Percentiles rank a stretch among this genome's conserved stretches.
Conservation (phyloP, 2,329 filamentous ascomycete species). For the Fusarium torulosum region DNA sequence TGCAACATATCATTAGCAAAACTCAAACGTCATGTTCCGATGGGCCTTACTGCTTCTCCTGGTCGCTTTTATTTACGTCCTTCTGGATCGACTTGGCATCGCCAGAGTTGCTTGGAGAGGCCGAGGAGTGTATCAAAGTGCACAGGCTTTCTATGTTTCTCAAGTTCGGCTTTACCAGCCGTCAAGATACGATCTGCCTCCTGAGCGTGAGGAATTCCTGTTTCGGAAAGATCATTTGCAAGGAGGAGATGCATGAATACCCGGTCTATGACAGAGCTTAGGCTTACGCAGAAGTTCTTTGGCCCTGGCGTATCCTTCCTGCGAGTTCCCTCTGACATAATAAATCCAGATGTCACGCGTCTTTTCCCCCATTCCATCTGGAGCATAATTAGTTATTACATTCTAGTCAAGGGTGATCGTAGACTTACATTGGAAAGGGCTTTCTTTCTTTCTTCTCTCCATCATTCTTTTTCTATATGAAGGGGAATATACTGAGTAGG, state of each 20-base stretch:
- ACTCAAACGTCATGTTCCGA: too few species aligned
- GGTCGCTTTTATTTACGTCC: too few species aligned
- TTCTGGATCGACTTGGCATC: too few species aligned
- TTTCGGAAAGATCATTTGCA: background rate
- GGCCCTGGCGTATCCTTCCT: background rate
- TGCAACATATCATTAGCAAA: too few species aligned
- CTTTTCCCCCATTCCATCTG: background rate
- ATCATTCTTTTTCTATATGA: too few species aligned
- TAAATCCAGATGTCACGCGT: background rate
- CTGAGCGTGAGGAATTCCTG: background rate
- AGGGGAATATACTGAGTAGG: too few species aligned
- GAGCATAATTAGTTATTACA: background rate
- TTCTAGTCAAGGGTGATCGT: too few species aligned
- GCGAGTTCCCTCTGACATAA: background rate
- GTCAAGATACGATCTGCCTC: background rate
- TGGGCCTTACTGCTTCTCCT: too few species aligned
- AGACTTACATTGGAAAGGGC: too few species aligned
- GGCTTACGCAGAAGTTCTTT: background rate
- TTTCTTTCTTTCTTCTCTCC: too few species aligned
- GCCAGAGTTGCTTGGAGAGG: background rate
- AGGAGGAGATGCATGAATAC: background rate
- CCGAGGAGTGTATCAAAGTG: background rate
- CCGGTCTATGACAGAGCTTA: background rate
- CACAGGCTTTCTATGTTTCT: background rate
- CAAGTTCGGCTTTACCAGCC: background rate